Percentiles rank a stretch among this genome's conserved stretches.
These are phyloP conservation scores for Stephanodiscus triporus DNA, from an alignment of 108 stramenopile species.

Conservation along the genomic window DNA sequence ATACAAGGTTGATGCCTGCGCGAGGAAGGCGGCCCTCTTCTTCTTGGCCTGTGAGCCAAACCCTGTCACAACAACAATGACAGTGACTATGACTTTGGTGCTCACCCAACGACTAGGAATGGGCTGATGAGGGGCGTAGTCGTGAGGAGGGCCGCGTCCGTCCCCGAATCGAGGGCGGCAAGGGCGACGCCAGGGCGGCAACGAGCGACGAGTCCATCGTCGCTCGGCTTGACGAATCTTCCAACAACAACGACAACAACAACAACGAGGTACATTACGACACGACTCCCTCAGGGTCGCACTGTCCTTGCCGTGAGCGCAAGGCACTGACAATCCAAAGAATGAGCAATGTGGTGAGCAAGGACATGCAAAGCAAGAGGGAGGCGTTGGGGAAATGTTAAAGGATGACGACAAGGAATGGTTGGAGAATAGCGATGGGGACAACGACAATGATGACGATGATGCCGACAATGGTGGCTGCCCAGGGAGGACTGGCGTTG, in stretches of 20 bases:
- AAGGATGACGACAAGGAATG: conserved; percentile 38
- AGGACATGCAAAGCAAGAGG: conserved; percentile 27
- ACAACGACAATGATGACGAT: conserved; percentile 14
- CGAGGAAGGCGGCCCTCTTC: too few relatives aligned
- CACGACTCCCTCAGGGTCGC: background rate
- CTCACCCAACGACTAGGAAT: background rate
- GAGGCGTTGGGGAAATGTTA: conserved; percentile 38
- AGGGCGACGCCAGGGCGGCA: background rate
- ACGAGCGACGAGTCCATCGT: too few relatives aligned
- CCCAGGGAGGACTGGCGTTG: background rate
- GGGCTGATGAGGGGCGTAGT: too few relatives aligned
- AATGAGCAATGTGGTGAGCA: too few relatives aligned
- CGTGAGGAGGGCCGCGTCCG: too few relatives aligned
- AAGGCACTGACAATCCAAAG: conserved; percentile 18
- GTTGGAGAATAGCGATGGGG: background rate
- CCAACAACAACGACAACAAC: too few relatives aligned
- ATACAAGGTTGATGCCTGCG: too few relatives aligned
- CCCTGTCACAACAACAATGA: conserved; percentile 26
- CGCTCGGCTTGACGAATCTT: too few relatives aligned
- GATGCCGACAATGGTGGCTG: background rate
- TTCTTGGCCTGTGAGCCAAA: too few relatives aligned
- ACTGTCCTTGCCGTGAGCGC: conserved; percentile 27
- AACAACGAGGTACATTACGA: too few relatives aligned
- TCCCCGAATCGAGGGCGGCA: too few relatives aligned
- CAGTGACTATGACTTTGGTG: conserved; percentile 25